Base-by-base conservation (phyloP, 176 grass and related monocot species). In the Lolium perenne region DNA sequence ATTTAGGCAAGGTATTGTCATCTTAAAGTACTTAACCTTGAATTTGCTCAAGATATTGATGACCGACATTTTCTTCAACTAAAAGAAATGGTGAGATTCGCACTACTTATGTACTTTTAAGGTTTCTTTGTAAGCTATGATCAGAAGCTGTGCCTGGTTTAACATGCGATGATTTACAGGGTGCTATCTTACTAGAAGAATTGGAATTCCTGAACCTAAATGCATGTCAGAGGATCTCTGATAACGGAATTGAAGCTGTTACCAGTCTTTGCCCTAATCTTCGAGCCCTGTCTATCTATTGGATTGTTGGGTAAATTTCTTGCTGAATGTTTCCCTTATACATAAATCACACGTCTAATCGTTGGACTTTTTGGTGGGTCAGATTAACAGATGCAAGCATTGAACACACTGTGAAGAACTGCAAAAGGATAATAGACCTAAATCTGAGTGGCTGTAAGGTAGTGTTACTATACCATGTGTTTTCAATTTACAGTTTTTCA, bases 401-500 rank as follows among this genome's bases (percentile, higher is more conserved):
- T 75, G 63, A 21, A 49, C 89, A 98, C 56, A 45, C 82, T 53
- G 86, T 90, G 35, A 87, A 92, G n/a, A 95, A 95, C 48, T 94
- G 95, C 74, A 91, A 83, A 59, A 83, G 89, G 53, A 84, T 98
- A 90, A 50, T 90, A 55, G 68, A 93, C 78, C 87, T 98, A 47
- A 98, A 94, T 79, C 78, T 98, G 87, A 98, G 95, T 84, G 95
- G 95, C 81, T 98, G 95, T 87, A 98, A 95, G 91, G 95, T 98
- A 89, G 16, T 70, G 32, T 60, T 64, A 80, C 7, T 8, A 2
- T 81, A 18, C 9, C 12, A 10, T 75, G 6, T 63, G 20, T 74
- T 47, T 87, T 23, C 64, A 71, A 5, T 59, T 65, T 32, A 74
- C 7, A 20, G 2, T 57, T 32, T 81, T 32, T 68, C 47, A 16